phyloP scores from a whole-genome alignment of 352 stramenopile genomes.

The Pelagophyceae sp. region DNA sequence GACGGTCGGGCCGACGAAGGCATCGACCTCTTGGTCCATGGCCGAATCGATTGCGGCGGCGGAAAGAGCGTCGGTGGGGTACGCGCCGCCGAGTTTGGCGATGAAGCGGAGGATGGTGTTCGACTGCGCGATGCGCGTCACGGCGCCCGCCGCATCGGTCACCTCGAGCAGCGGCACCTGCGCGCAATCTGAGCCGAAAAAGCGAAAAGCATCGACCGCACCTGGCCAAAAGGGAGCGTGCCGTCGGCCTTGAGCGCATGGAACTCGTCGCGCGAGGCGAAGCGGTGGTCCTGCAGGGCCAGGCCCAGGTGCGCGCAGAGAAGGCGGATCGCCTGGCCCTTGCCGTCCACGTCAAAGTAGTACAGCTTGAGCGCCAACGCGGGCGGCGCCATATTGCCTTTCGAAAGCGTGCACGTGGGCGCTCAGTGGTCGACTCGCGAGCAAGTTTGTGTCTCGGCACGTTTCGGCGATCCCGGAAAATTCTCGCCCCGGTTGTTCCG shows the following conservation, averaged over 20 bases:
- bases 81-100: not conserved
- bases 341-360: slow-evolving; percentile 4
- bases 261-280: slow-evolving; percentile 7
- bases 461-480: too few relatives aligned
- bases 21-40: slow-evolving; percentile 10
- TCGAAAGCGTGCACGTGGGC: too few relatives aligned
- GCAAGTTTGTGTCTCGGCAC: too few relatives aligned
- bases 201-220: too few relatives aligned
- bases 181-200: too few relatives aligned
- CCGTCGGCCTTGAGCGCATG: not conserved
- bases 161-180: not conserved
- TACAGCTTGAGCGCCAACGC: too few relatives aligned
- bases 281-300: slow-evolving; percentile 3
- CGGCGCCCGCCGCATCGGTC: not conserved
- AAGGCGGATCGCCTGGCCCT: not conserved
- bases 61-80: slow-evolving; percentile 1
- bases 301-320: not conserved
- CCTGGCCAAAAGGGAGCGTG: slow-evolving; percentile 4
- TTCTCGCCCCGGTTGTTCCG: too few relatives aligned
- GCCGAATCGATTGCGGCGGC: not conserved
- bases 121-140: not conserved
- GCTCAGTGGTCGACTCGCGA: too few relatives aligned
- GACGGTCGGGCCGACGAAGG: slow-evolving; percentile 4
- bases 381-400: too few relatives aligned
- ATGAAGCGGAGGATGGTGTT: not conserved